A percentile compares a stretch with the other conserved stretches of the same genome.
These are phyloP conservation scores for Agrostemma githago DNA, from an alignment of 148 eudicot species.

Conservation along the genomic window DNA sequence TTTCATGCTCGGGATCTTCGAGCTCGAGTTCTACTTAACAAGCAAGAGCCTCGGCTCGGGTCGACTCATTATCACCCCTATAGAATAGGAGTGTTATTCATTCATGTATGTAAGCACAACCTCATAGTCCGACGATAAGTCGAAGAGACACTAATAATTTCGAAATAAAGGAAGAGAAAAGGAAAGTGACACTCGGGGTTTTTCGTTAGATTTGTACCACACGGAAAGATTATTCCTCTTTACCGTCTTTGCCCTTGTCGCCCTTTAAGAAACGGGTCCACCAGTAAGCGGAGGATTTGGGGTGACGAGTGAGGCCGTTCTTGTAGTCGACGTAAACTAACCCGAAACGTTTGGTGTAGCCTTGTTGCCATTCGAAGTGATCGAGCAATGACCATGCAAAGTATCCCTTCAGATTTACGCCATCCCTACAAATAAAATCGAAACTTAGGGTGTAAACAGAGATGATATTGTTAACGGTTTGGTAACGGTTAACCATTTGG, in stretches of 20 bases:
- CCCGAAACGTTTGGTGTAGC: slow-evolving; percentile 78
- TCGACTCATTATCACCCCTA: no score
- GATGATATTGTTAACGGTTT: background rate
- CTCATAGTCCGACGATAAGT: background rate
- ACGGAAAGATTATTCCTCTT: slow-evolving; percentile 35
- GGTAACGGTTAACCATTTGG: no score
- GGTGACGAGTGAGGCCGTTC: slow-evolving; percentile 70
- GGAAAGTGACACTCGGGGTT: background rate
- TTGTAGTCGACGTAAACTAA: slow-evolving; percentile 70
- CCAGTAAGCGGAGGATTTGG: slow-evolving; percentile 84
- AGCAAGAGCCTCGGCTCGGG: no score
- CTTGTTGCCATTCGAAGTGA: slow-evolving; percentile 75
- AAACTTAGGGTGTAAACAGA: background rate
- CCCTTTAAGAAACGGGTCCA: slow-evolving; percentile 66
- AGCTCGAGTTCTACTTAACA: no score
- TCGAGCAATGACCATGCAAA: slow-evolving; percentile 89
- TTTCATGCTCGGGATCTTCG: no score
- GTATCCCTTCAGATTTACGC: slow-evolving; percentile 69
- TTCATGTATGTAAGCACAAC: no score
- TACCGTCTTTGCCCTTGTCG: slow-evolving; percentile 40
- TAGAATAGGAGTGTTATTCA: no score
- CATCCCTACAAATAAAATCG: slow-evolving; percentile 47
- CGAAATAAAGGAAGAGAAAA: background rate
- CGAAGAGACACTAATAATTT: background rate
- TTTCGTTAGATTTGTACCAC: background rate